Conservation (phyloP, 192 early-diverging fungal species). For the Funneliformis mosseae region DNA sequence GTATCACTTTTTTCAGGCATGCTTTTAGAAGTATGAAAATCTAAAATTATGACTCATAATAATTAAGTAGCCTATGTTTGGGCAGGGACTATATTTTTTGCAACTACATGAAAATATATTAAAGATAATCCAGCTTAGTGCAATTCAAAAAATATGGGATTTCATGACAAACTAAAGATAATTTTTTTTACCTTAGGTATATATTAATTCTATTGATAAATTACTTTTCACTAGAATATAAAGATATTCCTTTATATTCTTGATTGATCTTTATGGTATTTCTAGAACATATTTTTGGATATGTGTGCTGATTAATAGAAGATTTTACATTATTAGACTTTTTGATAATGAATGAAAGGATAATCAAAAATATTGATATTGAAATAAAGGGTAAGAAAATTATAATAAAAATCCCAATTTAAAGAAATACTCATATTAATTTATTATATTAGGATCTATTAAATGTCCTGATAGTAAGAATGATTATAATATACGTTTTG, state of each 20-base stretch:
- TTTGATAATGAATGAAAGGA: not conserved
- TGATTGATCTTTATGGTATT: not conserved
- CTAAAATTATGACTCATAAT: not conserved
- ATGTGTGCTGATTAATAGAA: not conserved
- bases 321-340: no score
- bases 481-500: not conserved
- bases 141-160: not conserved
- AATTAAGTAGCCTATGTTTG: no score
- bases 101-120: no score
- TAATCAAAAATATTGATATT: slow-evolving; percentile 2
- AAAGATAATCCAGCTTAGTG: not conserved
- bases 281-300: not conserved
- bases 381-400: not conserved
- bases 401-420: not conserved
- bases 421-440: not conserved
- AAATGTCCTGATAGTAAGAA: not conserved
- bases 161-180: not conserved
- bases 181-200: not conserved
- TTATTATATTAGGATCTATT: slow-evolving; percentile 4
- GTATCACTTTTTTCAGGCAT: not conserved
- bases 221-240: not conserved
- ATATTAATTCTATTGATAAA: not conserved
- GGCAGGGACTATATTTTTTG: not conserved
- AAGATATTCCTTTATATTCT: not conserved
- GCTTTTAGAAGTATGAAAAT: not conserved